These are phyloP conservation scores for Eutypella sp. DNA, from an alignment of 2,329 filamentous ascomycete genomes.

Conservation along the genomic window DNA sequence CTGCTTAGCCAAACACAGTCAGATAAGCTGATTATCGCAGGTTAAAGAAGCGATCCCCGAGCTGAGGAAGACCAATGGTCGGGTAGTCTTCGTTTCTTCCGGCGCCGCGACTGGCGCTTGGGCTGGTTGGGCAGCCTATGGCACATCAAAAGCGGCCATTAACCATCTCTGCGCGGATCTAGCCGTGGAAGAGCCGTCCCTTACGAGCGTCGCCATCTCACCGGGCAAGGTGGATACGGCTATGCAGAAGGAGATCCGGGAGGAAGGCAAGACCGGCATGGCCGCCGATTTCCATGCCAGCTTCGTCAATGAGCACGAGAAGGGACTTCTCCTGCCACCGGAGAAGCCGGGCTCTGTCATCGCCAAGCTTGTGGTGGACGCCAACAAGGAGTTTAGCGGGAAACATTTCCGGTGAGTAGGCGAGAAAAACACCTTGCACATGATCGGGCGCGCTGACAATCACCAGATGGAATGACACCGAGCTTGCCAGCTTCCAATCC, in stretches of 20 bases:
- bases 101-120: conserved; percentile 67
- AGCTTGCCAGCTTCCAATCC: conserved; percentile 48
- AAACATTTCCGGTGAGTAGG: conserved; percentile 64
- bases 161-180: conserved; percentile 75
- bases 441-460: too few species aligned
- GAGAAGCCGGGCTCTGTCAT: conserved; percentile 85
- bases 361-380: conserved; percentile 67
- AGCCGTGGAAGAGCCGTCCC: conserved; percentile 68
- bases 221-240: conserved; percentile 83
- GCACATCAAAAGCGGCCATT: conserved; percentile 75
- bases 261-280: conserved; percentile 49
- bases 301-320: conserved; percentile 66
- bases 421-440: too few species aligned
- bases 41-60: conserved; percentile 65
- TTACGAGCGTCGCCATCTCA: conserved; percentile 67
- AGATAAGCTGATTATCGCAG: conserved; percentile 35
- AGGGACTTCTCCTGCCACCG: conserved; percentile 69
- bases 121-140: conserved; percentile 73
- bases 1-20: neutral
- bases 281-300: conserved; percentile 52
- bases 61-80: conserved; percentile 63
- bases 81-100: conserved; percentile 73
- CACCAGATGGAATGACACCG: conserved; percentile 40
- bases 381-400: conserved; percentile 65
- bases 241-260: conserved; percentile 81